A percentile compares a stretch with the other conserved stretches of the same genome.
These are phyloP conservation scores for Vachellia pachyceras DNA, from an alignment of 306 rosid genomes.

Conservation along the genomic window DNA sequence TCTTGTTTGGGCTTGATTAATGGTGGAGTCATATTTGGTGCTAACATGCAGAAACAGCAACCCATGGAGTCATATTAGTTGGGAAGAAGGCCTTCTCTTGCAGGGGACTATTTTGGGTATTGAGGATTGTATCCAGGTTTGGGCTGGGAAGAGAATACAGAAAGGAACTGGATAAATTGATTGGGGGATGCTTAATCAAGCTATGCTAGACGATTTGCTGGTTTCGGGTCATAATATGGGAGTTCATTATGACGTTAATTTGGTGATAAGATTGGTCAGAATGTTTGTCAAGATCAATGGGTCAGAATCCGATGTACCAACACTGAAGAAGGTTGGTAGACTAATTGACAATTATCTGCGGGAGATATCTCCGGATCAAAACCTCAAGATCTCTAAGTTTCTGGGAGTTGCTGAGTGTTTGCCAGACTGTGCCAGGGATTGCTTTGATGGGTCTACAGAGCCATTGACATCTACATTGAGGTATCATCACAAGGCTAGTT, in stretches of 20 bases:
- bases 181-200: constrained; percentile 70
- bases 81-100: constrained; percentile 64
- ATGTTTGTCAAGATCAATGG: constrained; percentile 51
- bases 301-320: constrained; percentile 29
- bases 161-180: constrained; percentile 66
- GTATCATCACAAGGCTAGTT: too few species aligned
- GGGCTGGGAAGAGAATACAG: constrained; percentile 56
- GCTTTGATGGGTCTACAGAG: constrained; percentile 74
- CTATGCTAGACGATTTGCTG: constrained; percentile 74
- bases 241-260: constrained; percentile 67
- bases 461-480: constrained; percentile 82
- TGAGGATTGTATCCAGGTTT: constrained; percentile 61
- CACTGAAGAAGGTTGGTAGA: constrained; percentile 69
- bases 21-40: too few species aligned
- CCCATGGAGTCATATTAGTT: constrained; percentile 55
- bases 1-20: too few species aligned
- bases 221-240: constrained; percentile 58
- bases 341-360: constrained; percentile 68
- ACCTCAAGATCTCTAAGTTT: constrained; percentile 71
- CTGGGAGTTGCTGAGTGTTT: constrained; percentile 71
- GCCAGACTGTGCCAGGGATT: constrained; percentile 71
- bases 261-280: constrained; percentile 66
- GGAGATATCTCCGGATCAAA: constrained; percentile 78
- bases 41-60: too few species aligned
- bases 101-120: constrained; percentile 68